Base-by-base conservation (phyloP, 1,139 yeast genomes). In the Geotrichum candidum region DNA sequence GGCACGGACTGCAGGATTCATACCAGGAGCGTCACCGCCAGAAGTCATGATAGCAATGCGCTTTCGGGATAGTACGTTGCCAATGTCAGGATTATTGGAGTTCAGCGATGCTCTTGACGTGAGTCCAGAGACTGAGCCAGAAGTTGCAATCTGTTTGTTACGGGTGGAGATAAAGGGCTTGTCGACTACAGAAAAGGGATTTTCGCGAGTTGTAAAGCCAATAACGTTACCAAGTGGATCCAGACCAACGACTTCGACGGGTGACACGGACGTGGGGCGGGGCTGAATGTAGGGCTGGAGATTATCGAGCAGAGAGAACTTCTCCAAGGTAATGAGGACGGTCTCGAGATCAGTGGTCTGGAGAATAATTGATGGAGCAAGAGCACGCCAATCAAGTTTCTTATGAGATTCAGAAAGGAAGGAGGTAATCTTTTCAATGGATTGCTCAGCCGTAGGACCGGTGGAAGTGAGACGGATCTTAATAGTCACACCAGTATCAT, bases 11-110 rank as follows among this genome's bases (percentile, higher is more conserved):
- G 87, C 89, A 1, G 97, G 92, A 74, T 92, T 91, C 99, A 94
- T 94, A 67, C 99, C 99, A 29, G 96, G 99, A 55, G 98, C 91
- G 76, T 92, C 99, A 73, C 99, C 99, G 69, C 99, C 99, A 1
- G 97, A 90, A 1, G 99, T 94, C 94, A 94, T 90, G 59, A 94
- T 95, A 6, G 96, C 99, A 67, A 94, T 88, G 71, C 87, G 82
- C 41, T 35, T 35, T 35, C 41, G 41, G 41, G 41, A 35, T 11
- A 35, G 15, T 35, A 13, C 9, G 41, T 35, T 35, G 41, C 41
- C 41, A 35, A 38, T 25, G 3, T 18, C 23, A 18, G 25, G 2
- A 33, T 10, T 2, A 23, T 22, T 22, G n/a, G 35, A 23, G n/a
- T 29, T 35, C 22, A 35, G 54, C 15, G 54, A 51, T 10, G 29